Base-by-base conservation (phyloP, 2,329 filamentous ascomycete species). In the Pseudopyricularia javanii region DNA sequence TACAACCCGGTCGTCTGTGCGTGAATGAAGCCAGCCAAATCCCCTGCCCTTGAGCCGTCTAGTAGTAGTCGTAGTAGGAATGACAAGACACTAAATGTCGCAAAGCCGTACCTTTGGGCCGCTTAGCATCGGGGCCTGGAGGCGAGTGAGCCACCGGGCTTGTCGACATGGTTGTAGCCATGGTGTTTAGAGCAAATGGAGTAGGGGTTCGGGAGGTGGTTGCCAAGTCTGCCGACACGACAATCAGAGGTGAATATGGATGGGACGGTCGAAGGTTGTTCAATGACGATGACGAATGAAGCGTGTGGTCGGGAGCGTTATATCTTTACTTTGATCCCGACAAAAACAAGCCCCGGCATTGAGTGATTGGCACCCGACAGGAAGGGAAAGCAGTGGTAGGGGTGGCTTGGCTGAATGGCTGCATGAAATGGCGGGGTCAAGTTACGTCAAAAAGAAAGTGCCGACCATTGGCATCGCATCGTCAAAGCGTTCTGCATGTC, bases 71-170 rank as follows among this genome's bases (percentile, higher is more conserved):
- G 7, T 7, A 17, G 37, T 28, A 2, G 8, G 34, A 8, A 20
- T 5, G n/a, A 11, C 14, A 17, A 2, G 15, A 28, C 2, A 49
- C 28, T 20, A 9, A 2, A 32, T 14, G 45, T 9, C 14, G 32
- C 40, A 37, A 14, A 9, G n/a, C 55, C 66, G 54, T 60, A 75
- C 74, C 74, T 59, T 69, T 74, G 53, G 74, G 74, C 48, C 73
- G 68, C 58, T 71, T 69, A 51, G 59, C 62, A 56, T 70, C 65
- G 34, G 64, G 66, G 28, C 64, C 64, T 22, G 70, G 68, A 57
- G 74, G 72, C 52, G 68, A 67, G 56, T 74, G 72, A 50, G 67
- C 57, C 28, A 68, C 62, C 8, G 70, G 64, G 55, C 59, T 65
- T 35, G 60, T 62, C 37, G 70, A 64, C 43, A 72, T 62, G 54